Evolutionary conservation across 129 eudicot genomes (phyloP).

Genomic region (Ambrosia trifida): DNA sequence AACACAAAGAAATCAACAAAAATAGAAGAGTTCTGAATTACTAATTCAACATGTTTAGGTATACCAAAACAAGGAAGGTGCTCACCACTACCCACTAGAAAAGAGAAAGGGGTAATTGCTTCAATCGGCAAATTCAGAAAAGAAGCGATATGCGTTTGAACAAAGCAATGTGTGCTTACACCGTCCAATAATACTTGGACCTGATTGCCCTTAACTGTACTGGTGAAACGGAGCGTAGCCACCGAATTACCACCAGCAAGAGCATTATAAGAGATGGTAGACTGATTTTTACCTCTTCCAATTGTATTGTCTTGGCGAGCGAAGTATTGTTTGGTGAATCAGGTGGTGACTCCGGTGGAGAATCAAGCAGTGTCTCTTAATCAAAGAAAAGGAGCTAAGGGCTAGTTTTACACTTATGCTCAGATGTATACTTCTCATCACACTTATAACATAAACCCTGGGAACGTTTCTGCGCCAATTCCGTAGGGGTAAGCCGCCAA

Average conservation of each 20-base stretch:
- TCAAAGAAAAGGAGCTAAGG: background rate
- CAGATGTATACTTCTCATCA: background rate
- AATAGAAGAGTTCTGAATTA: background rate
- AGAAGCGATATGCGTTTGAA: background rate
- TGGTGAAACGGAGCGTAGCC: background rate
- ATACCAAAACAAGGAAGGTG: background rate
- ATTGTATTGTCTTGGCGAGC: background rate
- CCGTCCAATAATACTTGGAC: background rate
- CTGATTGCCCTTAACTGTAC: background rate
- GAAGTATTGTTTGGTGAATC: background rate
- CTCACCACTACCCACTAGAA: background rate
- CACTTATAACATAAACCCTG: background rate
- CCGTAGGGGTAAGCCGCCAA: background rate
- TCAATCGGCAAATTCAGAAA: too few species aligned
- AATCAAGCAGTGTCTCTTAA: background rate
- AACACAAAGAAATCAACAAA: background rate
- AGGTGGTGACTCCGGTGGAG: background rate
- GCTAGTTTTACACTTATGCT: background rate
- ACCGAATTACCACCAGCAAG: background rate
- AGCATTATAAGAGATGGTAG: background rate
- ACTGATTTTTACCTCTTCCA: background rate
- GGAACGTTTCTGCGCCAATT: background rate
- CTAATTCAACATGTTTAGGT: background rate
- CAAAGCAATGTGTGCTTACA: background rate
- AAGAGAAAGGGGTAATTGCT: background rate